Evolutionary conservation across 75 land plant species (phyloP).

Genomic region (Selaginella moellendorffii): DNA sequence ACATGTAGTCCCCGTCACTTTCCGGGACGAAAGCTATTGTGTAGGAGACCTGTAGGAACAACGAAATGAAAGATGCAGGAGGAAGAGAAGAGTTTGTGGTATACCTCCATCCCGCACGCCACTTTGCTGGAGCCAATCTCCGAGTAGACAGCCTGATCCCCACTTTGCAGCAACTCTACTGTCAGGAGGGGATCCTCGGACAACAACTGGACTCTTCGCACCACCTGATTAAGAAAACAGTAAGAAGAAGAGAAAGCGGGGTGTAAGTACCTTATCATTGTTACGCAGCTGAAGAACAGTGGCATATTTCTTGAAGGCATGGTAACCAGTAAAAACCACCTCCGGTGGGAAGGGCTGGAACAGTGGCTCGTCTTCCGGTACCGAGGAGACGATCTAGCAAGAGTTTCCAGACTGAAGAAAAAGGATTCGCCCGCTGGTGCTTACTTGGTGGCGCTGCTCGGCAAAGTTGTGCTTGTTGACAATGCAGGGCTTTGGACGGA

Average conservation of each 20-base stretch:
- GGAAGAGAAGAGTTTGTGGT: no score
- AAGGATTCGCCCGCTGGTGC: no score
- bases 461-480: slow-evolving; percentile 22
- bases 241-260: not conserved
- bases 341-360: slow-evolving; percentile 30
- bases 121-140: slow-evolving; percentile 23
- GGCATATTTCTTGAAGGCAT: slow-evolving; percentile 20
- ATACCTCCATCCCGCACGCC: slow-evolving; percentile 33
- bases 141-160: slow-evolving; percentile 13
- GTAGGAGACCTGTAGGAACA: slow-evolving; percentile 9
- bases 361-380: slow-evolving; percentile 20
- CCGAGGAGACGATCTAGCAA: slow-evolving; percentile 16
- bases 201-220: slow-evolving; percentile 22
- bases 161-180: slow-evolving; percentile 13
- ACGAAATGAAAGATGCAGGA: not conserved
- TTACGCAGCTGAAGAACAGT: slow-evolving; percentile 25
- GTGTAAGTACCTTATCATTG: slow-evolving; percentile 26
- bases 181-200: slow-evolving; percentile 18
- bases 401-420: no score
- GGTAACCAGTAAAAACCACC: slow-evolving; percentile 14
- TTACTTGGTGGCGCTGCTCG: slow-evolving; percentile 18
- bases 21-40: slow-evolving; percentile 23
- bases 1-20: slow-evolving; percentile 16
- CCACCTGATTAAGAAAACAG: slow-evolving; percentile 14
- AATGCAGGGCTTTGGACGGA: slow-evolving; percentile 15